These are phyloP conservation scores for Fusarium setosum DNA, from an alignment of 2,329 filamentous ascomycete species.

Conservation along the genomic window DNA sequence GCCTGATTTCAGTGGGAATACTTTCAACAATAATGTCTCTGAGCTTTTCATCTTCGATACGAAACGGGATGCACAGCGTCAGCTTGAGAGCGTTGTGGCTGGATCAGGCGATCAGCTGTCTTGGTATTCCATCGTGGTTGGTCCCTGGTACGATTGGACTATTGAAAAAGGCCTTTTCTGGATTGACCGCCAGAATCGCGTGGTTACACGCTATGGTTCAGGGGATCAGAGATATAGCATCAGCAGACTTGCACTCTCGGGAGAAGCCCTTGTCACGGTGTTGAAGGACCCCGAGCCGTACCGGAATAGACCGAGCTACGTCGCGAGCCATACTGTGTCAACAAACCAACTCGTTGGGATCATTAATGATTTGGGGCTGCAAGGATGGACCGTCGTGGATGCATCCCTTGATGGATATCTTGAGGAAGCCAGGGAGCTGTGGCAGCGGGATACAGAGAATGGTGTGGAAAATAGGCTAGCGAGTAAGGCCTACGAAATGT, in stretches of 20 bases:
- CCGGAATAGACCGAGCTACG: background rate
- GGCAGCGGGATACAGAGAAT: conserved; percentile 4
- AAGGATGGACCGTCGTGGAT: background rate
- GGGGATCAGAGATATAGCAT: too few species aligned
- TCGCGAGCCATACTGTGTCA: conserved; percentile 8
- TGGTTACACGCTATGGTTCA: background rate
- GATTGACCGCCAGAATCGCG: background rate
- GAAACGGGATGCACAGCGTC: too few species aligned
- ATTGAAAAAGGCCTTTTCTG: background rate
- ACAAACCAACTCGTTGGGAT: conserved; percentile 6
- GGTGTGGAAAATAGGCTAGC: conserved; percentile 3
- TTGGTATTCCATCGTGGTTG: background rate
- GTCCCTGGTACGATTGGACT: background rate
- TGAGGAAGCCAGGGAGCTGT: background rate
- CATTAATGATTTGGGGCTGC: background rate
- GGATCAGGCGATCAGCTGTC: too few species aligned
- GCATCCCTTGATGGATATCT: background rate
- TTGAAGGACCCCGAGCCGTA: too few species aligned
- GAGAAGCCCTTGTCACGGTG: too few species aligned
- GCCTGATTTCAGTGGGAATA: background rate
- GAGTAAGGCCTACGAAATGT: background rate
- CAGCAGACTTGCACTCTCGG: too few species aligned
- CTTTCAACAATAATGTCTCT: background rate
- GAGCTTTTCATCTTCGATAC: too few species aligned
- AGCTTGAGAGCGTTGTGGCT: too few species aligned